A percentile compares a stretch with the other conserved stretches of the same genome.
Evolutionary conservation across 2,329 filamentous ascomycete genomes (phyloP).

Genomic region (Scytalidium sp.): DNA sequence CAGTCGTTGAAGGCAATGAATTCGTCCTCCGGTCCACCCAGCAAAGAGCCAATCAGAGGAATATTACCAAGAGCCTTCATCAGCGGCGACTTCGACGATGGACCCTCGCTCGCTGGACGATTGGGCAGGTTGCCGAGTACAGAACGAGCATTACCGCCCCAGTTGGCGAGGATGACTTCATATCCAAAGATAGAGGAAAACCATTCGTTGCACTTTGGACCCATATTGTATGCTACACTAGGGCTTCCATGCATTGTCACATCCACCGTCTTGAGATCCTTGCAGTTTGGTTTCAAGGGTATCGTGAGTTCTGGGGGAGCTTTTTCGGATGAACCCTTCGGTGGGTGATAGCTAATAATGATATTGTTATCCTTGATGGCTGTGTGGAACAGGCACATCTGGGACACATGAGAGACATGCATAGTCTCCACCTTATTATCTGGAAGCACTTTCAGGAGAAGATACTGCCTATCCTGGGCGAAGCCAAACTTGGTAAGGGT

Average conservation of each 20-base stretch:
- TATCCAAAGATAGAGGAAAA: conserved; percentile 67
- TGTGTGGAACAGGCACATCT: conserved; percentile 63
- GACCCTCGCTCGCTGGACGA: conserved; percentile 12
- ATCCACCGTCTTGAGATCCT: conserved; percentile 43
- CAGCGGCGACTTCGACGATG: conserved; percentile 8
- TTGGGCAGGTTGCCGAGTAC: conserved; percentile 50
- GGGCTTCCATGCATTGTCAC: conserved; percentile 59
- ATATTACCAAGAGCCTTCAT: conserved; percentile 13
- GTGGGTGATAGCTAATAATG: conserved; percentile 35
- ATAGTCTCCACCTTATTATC: conserved; percentile 49
- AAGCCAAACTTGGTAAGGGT: conserved; percentile 61
- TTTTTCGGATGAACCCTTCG: conserved; percentile 26
- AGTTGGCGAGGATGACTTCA: conserved; percentile 57
- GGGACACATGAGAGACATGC: conserved; percentile 54
- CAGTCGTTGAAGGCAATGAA: conserved; percentile 71
- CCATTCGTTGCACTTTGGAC: conserved; percentile 57
- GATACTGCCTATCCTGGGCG: conserved; percentile 65
- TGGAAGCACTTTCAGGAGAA: conserved; percentile 56
- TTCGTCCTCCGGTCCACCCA: conserved; percentile 29
- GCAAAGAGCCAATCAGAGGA: conserved; percentile 13
- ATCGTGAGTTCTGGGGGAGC: conserved; percentile 45
- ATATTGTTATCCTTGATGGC: conserved; percentile 48
- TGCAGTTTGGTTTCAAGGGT: conserved; percentile 50
- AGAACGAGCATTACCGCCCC: conserved; percentile 56
- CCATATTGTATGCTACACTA: conserved; percentile 62